phyloP scores from a whole-genome alignment of 208 protist species.

The Leishmania mexicana region DNA sequence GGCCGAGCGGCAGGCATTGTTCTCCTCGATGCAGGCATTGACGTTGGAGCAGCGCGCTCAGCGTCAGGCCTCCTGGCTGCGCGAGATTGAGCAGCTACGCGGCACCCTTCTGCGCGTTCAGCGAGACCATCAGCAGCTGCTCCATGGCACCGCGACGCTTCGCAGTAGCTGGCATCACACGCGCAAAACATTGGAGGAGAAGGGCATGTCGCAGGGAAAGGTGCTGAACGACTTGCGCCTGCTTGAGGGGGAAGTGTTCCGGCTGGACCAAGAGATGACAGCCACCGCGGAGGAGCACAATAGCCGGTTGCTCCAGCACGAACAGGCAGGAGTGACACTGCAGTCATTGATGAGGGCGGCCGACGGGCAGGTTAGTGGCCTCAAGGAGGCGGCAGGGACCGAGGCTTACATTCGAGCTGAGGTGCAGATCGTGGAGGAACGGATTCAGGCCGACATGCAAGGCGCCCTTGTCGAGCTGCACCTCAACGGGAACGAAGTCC shows the following conservation, averaged over 20 bases:
- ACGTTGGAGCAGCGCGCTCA: conserved; percentile 25
- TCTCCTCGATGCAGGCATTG: conserved; percentile 28
- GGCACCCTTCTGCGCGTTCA: conserved; percentile 15
- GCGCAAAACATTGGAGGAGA: conserved; percentile 7
- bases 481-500: conserved; percentile 55
- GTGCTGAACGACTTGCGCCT: conserved; percentile 20
- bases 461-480: conserved; percentile 58
- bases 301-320: conserved; percentile 7
- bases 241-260: conserved; percentile 25
- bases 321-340: conserved; percentile 37
- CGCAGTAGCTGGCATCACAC: conserved; percentile 28
- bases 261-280: conserved; percentile 19
- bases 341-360: conserved; percentile 52
- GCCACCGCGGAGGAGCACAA: conserved; percentile 6
- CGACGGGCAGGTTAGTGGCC: conserved; percentile 34
- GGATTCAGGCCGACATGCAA: conserved; percentile 48
- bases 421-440: conserved; percentile 50
- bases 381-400: conserved; percentile 35
- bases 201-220: conserved; percentile 10
- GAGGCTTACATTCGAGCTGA: conserved; percentile 61
- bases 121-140: conserved; percentile 38
- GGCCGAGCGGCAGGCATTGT: conserved; percentile 15
- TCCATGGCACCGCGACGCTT: conserved; percentile 36
- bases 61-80: conserved; percentile 27
- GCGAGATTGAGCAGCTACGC: conserved; percentile 28